A percentile compares a stretch with the other conserved stretches of the same genome.
Conservation (phyloP, 2,329 filamentous ascomycete genomes). For the Dendryphion nanum region DNA sequence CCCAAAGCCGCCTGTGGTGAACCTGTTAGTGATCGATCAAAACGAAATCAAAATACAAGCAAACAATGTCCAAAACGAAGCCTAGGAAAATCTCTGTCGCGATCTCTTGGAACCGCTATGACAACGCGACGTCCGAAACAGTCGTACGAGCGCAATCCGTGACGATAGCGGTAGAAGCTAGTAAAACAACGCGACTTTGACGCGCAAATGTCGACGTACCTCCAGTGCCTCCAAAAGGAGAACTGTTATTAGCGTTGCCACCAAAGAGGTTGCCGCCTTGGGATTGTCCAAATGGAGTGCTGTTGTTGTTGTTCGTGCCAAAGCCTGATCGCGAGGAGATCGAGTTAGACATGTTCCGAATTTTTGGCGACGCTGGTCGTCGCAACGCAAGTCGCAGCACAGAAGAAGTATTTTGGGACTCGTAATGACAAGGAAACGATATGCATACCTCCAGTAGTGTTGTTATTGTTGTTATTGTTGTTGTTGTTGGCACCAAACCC, state of each 20-base stretch:
- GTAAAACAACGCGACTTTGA: conserved; percentile 23
- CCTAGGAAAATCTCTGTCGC: neutral
- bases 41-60: too few species aligned
- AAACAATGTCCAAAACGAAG: neutral
- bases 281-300: conserved; percentile 13
- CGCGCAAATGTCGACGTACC: conserved; percentile 39
- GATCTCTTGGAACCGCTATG: neutral
- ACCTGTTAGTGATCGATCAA: neutral
- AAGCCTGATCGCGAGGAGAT: conserved; percentile 41
- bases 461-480: conserved; percentile 37
- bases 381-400: neutral
- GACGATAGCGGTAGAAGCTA: too few species aligned
- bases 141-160: conserved; percentile 2
- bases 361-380: neutral
- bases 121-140: conserved; percentile 5
- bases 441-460: conserved; percentile 53
- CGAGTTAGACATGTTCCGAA: conserved; percentile 37
- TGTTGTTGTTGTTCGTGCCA: conserved; percentile 32
- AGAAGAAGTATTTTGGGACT: too few species aligned
- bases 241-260: conserved; percentile 28
- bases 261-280: conserved; percentile 35
- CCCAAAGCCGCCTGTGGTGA: conserved; percentile 38
- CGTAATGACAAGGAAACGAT: conserved; percentile 17
- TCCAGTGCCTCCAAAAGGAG: conserved; percentile 33
- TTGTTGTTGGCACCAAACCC: conserved; percentile 46